Percentiles rank a stretch among this genome's conserved stretches.
phyloP scores from a whole-genome alignment of 2,329 filamentous ascomycete species.

The Botrytis elliptica region DNA sequence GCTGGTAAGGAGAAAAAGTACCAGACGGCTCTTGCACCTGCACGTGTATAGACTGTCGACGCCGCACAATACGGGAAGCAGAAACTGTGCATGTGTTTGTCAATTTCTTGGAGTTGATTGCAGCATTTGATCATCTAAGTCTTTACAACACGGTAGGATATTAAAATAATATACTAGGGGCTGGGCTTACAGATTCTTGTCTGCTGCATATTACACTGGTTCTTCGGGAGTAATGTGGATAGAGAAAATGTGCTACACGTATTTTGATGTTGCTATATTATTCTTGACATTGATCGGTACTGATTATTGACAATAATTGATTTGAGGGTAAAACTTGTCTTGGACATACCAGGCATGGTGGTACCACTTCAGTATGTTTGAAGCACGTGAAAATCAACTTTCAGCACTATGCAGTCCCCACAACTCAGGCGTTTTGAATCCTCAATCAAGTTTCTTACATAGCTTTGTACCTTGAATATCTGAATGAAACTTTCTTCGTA shows the following conservation, averaged over 20 bases:
- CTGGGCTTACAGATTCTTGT: not conserved
- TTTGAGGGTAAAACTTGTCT: not conserved
- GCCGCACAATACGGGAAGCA: not conserved
- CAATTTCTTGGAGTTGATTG: not conserved
- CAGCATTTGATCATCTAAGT: not conserved
- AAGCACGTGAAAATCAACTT: not conserved
- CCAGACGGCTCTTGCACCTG: not conserved
- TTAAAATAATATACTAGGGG: too few species aligned
- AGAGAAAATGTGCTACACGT: not conserved
- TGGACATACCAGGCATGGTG: not conserved
- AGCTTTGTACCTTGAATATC: not conserved
- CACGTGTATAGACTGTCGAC: not conserved
- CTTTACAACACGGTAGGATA: not conserved
- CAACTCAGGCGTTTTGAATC: not conserved
- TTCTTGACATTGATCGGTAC: not conserved
- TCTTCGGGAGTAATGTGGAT: not conserved
- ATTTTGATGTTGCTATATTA: not conserved
- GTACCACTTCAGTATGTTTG: not conserved
- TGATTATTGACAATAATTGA: not conserved
- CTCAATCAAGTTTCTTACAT: not conserved
- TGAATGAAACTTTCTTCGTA: not conserved
- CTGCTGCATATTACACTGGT: not conserved
- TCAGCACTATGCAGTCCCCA: not conserved
- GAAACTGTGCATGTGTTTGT: slow-evolving; percentile 1
- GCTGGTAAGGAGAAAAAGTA: not conserved